Percentiles rank a stretch among this genome's conserved stretches.
Evolutionary conservation across 768 basidiomycete species (phyloP).

Genomic region (Serpula lacrymans): DNA sequence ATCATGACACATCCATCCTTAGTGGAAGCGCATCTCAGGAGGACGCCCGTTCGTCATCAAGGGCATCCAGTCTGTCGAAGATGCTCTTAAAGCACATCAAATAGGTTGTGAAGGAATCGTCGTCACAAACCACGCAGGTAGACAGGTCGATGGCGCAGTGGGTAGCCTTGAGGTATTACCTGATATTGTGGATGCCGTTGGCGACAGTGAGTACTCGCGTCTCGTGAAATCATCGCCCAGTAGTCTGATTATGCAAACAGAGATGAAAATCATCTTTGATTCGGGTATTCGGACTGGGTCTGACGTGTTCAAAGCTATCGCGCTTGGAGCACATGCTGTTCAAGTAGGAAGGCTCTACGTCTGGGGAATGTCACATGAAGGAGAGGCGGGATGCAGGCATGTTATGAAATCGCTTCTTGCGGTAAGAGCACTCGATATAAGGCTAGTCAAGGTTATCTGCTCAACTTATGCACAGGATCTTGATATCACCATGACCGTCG

Average conservation of each 20-base stretch:
- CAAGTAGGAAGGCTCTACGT: conserved; percentile 47
- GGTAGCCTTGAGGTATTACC: conserved; percentile 47
- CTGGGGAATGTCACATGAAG: conserved; percentile 52
- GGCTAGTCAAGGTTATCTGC: background rate
- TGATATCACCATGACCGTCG: conserved; percentile 44
- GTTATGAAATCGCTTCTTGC: conserved; percentile 52
- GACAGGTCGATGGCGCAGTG: conserved; percentile 56
- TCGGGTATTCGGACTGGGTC: conserved; percentile 50
- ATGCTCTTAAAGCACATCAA: conserved; percentile 45
- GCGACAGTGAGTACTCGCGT: conserved; percentile 35
- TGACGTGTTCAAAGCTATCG: conserved; percentile 56
- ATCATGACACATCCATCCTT: background rate
- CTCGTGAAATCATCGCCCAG: too few species aligned
- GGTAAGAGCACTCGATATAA: conserved; percentile 18
- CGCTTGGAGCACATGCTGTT: conserved; percentile 52
- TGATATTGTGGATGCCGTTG: conserved; percentile 50
- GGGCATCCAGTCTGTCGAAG: conserved; percentile 46
- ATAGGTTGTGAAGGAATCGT: conserved; percentile 51
- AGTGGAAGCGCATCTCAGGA: conserved; percentile 48
- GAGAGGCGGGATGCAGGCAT: conserved; percentile 49
- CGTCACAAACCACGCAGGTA: conserved; percentile 54
- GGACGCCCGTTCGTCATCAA: conserved; percentile 52
- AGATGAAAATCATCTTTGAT: conserved; percentile 51
- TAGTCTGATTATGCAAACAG: conserved; percentile 19
- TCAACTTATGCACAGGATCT: conserved; percentile 24